Base-by-base conservation (phyloP, 495 filamentous ascomycete genomes). In the Aspergillus leporis region DNA sequence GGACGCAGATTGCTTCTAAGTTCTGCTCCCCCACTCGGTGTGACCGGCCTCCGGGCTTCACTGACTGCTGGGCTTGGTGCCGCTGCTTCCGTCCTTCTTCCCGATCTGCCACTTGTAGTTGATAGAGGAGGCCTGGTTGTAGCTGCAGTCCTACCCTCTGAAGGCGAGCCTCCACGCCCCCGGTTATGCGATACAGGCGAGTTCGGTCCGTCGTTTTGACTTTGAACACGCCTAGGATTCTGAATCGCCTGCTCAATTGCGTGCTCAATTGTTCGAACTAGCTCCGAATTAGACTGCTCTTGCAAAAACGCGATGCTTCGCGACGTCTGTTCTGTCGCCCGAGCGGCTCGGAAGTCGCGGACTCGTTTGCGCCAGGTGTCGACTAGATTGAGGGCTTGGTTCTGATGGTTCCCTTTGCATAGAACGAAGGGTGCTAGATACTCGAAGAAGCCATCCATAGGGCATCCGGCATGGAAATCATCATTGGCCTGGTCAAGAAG, bases 401-500 rank as follows among this genome's bases (percentile, higher is more conserved):
- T n/a, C 41, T 69, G 67, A 45, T 74, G 71, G 12, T 50, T 66
- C 3, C 56, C 25, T 10, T 30, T 65, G 47, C 71, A 72, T 23
- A 72, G 61, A 28, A 69, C 63, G 41, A 64, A 32, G 16, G 62
- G 65, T 38, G 71, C 71, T 4, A 74, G 30, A 22, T 66, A 46
- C 25, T 66, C 43, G 1, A 74, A 56, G 4, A 69, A 43, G 3
- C 31, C 23, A 43, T 68, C 38, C 41, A 72, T 65, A 10, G 21
- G 22, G 2, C 47, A 19, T 28, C 69, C 69, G 1, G 46, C 55
- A 10, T 49, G 55, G 52, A 72, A 52, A 4, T 56, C 18, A n/a
- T 59, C 30, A 13, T 58, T 70, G 1, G 59, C 71, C n/a, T 64
- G 14, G 7, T 63, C 51, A 0, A 74, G 66, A 23, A 74, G 60